Base-by-base conservation (phyloP, 768 basidiomycete genomes). In the Myochromella boudieri region DNA sequence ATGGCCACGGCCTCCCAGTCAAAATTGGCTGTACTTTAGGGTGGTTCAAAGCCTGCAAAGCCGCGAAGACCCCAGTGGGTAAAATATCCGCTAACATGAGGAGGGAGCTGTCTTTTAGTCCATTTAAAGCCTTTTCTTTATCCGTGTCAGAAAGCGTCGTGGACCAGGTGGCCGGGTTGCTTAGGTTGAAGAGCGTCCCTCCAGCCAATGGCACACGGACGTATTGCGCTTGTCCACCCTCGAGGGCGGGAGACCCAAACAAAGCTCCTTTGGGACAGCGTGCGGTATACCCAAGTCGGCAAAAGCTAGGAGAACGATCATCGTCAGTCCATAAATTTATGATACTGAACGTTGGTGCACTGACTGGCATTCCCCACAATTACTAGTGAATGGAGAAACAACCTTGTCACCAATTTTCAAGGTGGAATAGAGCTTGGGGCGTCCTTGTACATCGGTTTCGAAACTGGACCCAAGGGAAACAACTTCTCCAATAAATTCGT, bases 321-420 rank as follows among this genome's bases (percentile, higher is more conserved):
- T n/a, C n/a, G 12, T 44, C 25, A 48, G n/a, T 18, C 31, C 12
- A 37, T 32, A 3, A n/a, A 17, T 25, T 17, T 11, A 15, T 7
- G 20, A 28, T 14, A 24, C 8, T 14, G 11, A 20, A 8, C 33
- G 26, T 18, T 32, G 3, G 15, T 36, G 22, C 8, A 74, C 82
- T 58, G 49, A 91, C 88, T 84, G 79, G 76, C 90, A 92, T 59
- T 91, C 87, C n/a, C 83, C 84, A 53, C 90, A 92, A 39, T 80
- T 87, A n/a, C 78, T 74, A 0, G 87, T 87, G 64, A 91, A 91
- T 2, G 90, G 86, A 1, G 87, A 82, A 18, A 91, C 81, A 11
- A 91, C 85, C 57, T 81, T 85, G 60, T 91, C 84, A 4, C 87
- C 88, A 5, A 87, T 63, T 44, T 74, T 78, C 43, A 91, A 71